These are phyloP conservation scores for Fusarium praegraminearum DNA, from an alignment of 2,329 filamentous ascomycete species.

Conservation along the genomic window DNA sequence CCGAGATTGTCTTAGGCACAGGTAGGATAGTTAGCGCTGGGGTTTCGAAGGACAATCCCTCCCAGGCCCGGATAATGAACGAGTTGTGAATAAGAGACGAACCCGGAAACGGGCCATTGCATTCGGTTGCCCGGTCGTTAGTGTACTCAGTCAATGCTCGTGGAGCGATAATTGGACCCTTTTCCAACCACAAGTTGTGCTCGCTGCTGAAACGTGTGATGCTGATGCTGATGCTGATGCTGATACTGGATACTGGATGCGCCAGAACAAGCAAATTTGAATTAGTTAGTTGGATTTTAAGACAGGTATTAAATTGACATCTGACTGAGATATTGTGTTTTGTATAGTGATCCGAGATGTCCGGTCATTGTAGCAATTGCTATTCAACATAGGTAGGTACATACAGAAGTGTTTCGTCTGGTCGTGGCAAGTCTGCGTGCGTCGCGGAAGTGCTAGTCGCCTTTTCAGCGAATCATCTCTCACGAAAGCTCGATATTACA, in stretches of 20 bases:
- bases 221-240: too few species aligned
- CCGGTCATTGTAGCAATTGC: not conserved
- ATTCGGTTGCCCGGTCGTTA: conserved; percentile 35
- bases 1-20: conserved; percentile 45
- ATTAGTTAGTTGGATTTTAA: not conserved
- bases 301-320: not conserved
- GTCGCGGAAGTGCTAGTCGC: not conserved
- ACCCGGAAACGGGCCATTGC: conserved; percentile 29
- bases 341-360: not conserved
- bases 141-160: conserved; percentile 16
- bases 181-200: conserved; percentile 29
- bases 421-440: conserved; percentile 4
- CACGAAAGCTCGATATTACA: conserved; percentile 18
- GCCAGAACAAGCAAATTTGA: not conserved
- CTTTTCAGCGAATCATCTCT: conserved; percentile 10
- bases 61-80: conserved; percentile 17
- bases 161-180: conserved; percentile 26
- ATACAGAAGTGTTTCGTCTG: not conserved
- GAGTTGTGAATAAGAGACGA: conserved; percentile 23
- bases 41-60: conserved; percentile 28
- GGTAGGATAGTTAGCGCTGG: conserved; percentile 30
- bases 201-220: not conserved
- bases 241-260: not conserved
- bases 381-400: not conserved
- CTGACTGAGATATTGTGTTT: not conserved